Evolutionary conservation across 2,329 filamentous ascomycete genomes (phyloP), one percentile per base, ranked within the genome.

Genomic region (Verticillium zaregamsianum): DNA sequence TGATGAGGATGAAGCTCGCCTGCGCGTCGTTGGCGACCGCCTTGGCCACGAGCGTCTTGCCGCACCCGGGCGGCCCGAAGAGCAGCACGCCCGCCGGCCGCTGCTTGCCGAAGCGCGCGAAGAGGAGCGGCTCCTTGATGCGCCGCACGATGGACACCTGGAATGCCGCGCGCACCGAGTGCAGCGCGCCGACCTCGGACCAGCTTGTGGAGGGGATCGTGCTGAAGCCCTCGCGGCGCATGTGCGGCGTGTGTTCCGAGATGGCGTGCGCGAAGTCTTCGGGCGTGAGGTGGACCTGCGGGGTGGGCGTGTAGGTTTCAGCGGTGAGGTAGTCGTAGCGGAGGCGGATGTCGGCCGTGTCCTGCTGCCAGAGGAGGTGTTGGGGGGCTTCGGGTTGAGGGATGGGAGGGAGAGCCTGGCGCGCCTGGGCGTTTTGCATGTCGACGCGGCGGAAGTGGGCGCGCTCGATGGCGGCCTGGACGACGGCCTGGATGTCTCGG

Each of bases 1-100:
- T 97, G 76, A 99, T 92, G 59, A 92, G 93, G 76, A 99, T 99
- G 80, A 99, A 99, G 76, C 97, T 98, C 57, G 95, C 95, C 73
- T 94, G 92, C 8, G 91, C 93, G 73, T 97, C 93, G 74, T 96
- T 96, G 61, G 95, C 95, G 5, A 97, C 93, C 3, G 95, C 95
- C 77, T 98, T 97, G 20, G 95, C 95, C 2, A 99, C 87, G 2
- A 99, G 84, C 0, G 95, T 99, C 75, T 99, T 99, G 69, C 95
- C 95, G 74, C 95, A 99, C 7, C 95, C 95, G 0, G 95, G 95
- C 1, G 95, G 95, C 0, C 95, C 95, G 92, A 94, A 99, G 60
- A 99, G 90, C 0, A 99, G 83, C 3, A 97, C 92, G 17, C 95
- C 95, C 0, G 92, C 90, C 0, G 92, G 90, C 0, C 90, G 87